Conservation (phyloP, 2,329 filamentous ascomycete species). For the Chaetomium strumarium region DNA sequence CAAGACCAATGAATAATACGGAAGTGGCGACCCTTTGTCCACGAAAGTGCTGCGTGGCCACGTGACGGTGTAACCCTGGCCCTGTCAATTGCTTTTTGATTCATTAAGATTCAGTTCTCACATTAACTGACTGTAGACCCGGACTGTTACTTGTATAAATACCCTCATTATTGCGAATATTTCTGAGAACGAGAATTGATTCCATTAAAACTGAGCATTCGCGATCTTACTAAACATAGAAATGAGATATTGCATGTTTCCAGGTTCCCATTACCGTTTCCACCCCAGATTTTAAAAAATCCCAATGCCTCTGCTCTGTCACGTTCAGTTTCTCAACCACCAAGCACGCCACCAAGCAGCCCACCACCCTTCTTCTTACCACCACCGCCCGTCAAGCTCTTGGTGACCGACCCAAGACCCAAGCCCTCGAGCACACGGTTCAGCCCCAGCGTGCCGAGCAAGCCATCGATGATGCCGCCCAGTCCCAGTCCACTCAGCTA, state of each 20-base stretch:
- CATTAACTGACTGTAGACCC: no score
- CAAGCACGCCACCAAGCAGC: constrained; percentile 25
- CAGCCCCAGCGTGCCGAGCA: constrained; percentile 71
- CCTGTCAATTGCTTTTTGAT: not conserved
- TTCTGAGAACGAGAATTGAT: no score
- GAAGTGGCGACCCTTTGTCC: no score
- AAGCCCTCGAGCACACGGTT: constrained; percentile 69
- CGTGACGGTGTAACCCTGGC: not conserved
- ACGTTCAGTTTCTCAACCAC: constrained; percentile 17
- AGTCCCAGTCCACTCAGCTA: constrained; percentile 71
- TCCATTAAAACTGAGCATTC: no score
- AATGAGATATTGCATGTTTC: no score
- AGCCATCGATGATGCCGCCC: constrained; percentile 70
- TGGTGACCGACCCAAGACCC: constrained; percentile 51
- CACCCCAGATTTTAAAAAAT: no score
- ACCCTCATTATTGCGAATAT: no score
- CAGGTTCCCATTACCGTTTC: no score
- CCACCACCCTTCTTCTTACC: constrained; percentile 28
- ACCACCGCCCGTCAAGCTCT: constrained; percentile 36
- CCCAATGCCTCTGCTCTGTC: not conserved
- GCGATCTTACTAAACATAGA: no score
- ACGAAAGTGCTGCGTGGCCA: not conserved
- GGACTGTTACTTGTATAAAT: no score
- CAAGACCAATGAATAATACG: no score
- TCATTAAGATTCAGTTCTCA: not conserved